A percentile compares a stretch with the other conserved stretches of the same genome.
Evolutionary conservation across 2,329 filamentous ascomycete genomes (phyloP).

Genomic region (Beauveria pseudobassiana): DNA sequence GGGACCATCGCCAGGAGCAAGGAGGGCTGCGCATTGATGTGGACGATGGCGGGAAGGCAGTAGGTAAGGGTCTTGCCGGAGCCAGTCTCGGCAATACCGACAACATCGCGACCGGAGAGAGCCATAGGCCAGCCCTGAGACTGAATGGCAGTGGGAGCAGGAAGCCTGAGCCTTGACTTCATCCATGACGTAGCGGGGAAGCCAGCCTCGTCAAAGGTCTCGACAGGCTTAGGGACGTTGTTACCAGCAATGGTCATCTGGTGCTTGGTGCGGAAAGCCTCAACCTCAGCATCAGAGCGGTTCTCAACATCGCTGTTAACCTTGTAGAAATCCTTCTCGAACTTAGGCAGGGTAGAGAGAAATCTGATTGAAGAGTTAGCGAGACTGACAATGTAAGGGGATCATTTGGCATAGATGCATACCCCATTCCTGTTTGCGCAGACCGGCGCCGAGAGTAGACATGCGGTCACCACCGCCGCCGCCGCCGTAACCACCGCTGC

Average conservation of each 20-base stretch:
- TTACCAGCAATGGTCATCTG: constrained; percentile 74
- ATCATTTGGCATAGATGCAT: constrained; percentile 31
- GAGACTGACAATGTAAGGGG: constrained; percentile 20
- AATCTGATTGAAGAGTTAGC: constrained; percentile 46
- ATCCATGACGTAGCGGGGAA: constrained; percentile 95
- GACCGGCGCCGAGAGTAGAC: constrained; percentile 77
- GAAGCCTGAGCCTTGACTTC: constrained; percentile 98
- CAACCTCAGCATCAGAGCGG: constrained; percentile 72
- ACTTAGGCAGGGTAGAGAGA: constrained; percentile 74
- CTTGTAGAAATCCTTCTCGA: constrained; percentile 99
- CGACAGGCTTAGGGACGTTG: constrained; percentile 85
- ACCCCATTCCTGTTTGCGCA: constrained; percentile 90
- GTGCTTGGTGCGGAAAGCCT: constrained; percentile 78
- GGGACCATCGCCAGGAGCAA: constrained; percentile 89
- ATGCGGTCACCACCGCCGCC: constrained; percentile 83
- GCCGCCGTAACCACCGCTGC: constrained; percentile 19
- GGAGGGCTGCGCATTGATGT: constrained; percentile 99
- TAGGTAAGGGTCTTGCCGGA: constrained; percentile 99
- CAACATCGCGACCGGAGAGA: constrained; percentile 92
- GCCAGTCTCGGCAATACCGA: constrained; percentile 98
- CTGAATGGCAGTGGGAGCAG: constrained; percentile 89
- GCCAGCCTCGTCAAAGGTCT: constrained; percentile 94
- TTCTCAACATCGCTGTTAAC: constrained; percentile 72
- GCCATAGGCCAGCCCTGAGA: constrained; percentile 99
- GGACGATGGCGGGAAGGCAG: constrained; percentile 94